phyloP scores from a whole-genome alignment of 2,329 filamentous ascomycete genomes.

The Sclerotinia sclerotiorum region DNA sequence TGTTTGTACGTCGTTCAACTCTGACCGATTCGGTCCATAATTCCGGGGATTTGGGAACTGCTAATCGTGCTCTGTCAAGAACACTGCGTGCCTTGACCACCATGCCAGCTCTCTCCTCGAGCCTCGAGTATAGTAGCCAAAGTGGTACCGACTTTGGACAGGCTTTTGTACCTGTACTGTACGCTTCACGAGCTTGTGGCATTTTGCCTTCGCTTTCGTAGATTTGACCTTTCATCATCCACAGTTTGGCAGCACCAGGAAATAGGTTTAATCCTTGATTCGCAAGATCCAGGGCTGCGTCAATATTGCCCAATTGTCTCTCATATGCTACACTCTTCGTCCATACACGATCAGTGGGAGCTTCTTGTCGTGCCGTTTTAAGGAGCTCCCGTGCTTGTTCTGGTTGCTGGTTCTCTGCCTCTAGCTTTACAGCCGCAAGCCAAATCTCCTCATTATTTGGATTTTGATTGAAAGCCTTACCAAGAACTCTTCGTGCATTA shows the following conservation, averaged over 20 bases:
- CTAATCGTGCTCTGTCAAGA: slow-evolving; percentile 84
- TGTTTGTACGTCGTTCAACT: slow-evolving; percentile 84
- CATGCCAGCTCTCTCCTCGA: slow-evolving; percentile 82
- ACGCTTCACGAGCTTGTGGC: slow-evolving; percentile 85
- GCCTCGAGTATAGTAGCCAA: slow-evolving; percentile 83
- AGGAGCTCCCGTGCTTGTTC: slow-evolving; percentile 82
- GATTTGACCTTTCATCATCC: slow-evolving; percentile 99
- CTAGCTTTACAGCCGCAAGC: slow-evolving; percentile 92
- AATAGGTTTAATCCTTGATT: slow-evolving; percentile 85
- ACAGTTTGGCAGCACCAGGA: slow-evolving; percentile 82
- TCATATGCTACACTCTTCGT: slow-evolving; percentile 96
- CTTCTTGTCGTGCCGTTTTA: slow-evolving; percentile 78
- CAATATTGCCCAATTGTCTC: slow-evolving; percentile 74
- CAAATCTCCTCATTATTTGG: slow-evolving; percentile 98
- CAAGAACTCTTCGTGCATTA: slow-evolving; percentile 81
- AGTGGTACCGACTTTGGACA: slow-evolving; percentile 81
- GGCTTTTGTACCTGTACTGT: slow-evolving; percentile 81
- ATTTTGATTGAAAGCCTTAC: slow-evolving; percentile 88
- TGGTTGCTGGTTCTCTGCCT: slow-evolving; percentile 82
- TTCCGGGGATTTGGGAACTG: slow-evolving; percentile 78
- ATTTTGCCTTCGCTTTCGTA: slow-evolving; percentile 81
- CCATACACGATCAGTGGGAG: slow-evolving; percentile 94
- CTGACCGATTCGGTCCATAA: slow-evolving; percentile 94
- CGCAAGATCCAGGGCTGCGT: slow-evolving; percentile 81
- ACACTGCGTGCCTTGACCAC: slow-evolving; percentile 91